Conservation (phyloP, 306 rosid genomes). For the Cucumis sativus region Cucumber_9930_V3 NC_026655.2:15531501-15532000, state of each 20-base stretch:
- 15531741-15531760: neutral
- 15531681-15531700: neutral
- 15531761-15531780: neutral
- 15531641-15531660: neutral
- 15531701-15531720: neutral
- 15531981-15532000: too few species aligned
- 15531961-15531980: too few species aligned
- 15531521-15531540: conserved; percentile 21
- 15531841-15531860: neutral
- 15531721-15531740: neutral
- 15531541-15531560: conserved; percentile 59
- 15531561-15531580: conserved; percentile 32
- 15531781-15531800: neutral
- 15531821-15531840: conserved; percentile 9
- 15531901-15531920: too few species aligned
- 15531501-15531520: neutral
- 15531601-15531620: conserved; percentile 28
- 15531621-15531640: neutral
- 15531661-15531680: neutral
- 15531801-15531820: neutral
- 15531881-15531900: neutral
- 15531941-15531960: too few species aligned
- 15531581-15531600: conserved; percentile 46
- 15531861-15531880: neutral
- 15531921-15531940: too few species aligned